A percentile compares a stretch with the other conserved stretches of the same genome.
Evolutionary conservation across 2,329 filamentous ascomycete genomes (phyloP).

Genomic region (Ophiosphaerella narmari): DNA sequence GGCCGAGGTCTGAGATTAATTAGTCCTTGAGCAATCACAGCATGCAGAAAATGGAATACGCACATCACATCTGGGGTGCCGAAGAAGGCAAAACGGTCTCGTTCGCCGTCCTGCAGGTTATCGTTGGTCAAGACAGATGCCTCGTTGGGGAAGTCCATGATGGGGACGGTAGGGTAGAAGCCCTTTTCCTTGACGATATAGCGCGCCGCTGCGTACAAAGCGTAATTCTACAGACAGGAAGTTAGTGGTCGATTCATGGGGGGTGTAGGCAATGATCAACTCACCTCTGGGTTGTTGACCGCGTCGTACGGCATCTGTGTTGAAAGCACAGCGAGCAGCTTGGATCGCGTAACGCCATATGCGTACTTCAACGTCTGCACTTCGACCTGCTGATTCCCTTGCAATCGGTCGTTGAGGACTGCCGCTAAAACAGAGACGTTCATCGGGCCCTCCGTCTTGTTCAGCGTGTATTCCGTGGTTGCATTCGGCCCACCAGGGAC

Average conservation of each 20-base stretch:
- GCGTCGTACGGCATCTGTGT: conserved; percentile 41
- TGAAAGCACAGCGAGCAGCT: conserved; percentile 35
- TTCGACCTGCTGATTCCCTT: conserved; percentile 21
- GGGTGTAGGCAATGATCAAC: too few relatives aligned
- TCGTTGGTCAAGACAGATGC: conserved; percentile 38
- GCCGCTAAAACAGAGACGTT: conserved; percentile 41
- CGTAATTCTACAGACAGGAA: conserved; percentile 25
- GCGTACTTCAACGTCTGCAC: conserved; percentile 36
- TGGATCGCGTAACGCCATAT: conserved; percentile 40
- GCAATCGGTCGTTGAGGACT: conserved; percentile 32
- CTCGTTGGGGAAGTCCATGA: conserved; percentile 39
- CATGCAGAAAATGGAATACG: conserved; percentile 6
- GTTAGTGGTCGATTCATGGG: too few relatives aligned
- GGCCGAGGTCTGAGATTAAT: conserved; percentile 11
- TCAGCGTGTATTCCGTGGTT: conserved; percentile 26
- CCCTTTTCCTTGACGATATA: conserved; percentile 35
- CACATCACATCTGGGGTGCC: conserved; percentile 36
- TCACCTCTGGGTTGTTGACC: conserved; percentile 36
- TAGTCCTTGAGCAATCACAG: neutral
- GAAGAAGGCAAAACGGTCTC: conserved; percentile 34
- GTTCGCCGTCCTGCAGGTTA: conserved; percentile 38
- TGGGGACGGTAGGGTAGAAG: conserved; percentile 37
- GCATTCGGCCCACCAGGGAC: conserved; percentile 21
- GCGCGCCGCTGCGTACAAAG: conserved; percentile 37
- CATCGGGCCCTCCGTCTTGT: conserved; percentile 28